These are phyloP conservation scores for Microbotryum violaceum DNA, from an alignment of 1,284 basidiomycete genomes.

Conservation along the genomic window DNA sequence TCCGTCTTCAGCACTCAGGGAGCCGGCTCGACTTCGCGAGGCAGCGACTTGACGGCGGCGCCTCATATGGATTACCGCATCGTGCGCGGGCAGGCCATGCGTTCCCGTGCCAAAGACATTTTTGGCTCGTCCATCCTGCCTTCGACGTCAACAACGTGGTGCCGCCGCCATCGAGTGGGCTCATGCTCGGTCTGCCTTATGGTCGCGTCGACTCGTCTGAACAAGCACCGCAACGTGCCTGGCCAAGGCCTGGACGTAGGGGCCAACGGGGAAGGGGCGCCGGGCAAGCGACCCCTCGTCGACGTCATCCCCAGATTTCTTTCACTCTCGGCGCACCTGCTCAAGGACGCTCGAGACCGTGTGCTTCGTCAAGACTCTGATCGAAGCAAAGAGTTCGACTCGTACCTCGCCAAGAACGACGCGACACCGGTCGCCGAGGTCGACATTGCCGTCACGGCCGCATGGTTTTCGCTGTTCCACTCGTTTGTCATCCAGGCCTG, in stretches of 20 bases:
- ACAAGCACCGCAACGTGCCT: constrained; percentile 12
- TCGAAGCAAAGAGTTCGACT: neutral
- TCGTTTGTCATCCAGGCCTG: constrained; percentile 67
- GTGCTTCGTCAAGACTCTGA: constrained; percentile 44
- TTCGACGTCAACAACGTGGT: constrained; percentile 16
- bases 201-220: constrained; percentile 1
- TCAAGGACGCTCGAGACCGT: constrained; percentile 61
- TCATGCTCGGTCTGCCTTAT: constrained; percentile 25
- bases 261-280: neutral
- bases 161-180: constrained; percentile 27
- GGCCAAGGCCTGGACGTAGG: constrained; percentile 18
- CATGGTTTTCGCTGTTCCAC: constrained; percentile 70
- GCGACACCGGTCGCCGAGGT: constrained; percentile 20
- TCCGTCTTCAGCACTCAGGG: constrained; percentile 8
- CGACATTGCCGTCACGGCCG: constrained; percentile 45
- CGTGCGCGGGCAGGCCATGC: constrained; percentile 30
- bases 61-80: constrained; percentile 36
- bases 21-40: neutral
- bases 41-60: constrained; percentile 9
- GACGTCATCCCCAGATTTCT: constrained; percentile 64
- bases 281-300: constrained; percentile 43
- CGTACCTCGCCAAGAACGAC: constrained; percentile 9
- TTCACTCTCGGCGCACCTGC: constrained; percentile 57
- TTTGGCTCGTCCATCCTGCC: constrained; percentile 23
- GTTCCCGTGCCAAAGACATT: constrained; percentile 27